Evolutionary conservation across 2,329 filamentous ascomycete genomes (phyloP), one percentile per base, ranked within the genome.

Genomic region (Xylaria hypoxylon): DNA sequence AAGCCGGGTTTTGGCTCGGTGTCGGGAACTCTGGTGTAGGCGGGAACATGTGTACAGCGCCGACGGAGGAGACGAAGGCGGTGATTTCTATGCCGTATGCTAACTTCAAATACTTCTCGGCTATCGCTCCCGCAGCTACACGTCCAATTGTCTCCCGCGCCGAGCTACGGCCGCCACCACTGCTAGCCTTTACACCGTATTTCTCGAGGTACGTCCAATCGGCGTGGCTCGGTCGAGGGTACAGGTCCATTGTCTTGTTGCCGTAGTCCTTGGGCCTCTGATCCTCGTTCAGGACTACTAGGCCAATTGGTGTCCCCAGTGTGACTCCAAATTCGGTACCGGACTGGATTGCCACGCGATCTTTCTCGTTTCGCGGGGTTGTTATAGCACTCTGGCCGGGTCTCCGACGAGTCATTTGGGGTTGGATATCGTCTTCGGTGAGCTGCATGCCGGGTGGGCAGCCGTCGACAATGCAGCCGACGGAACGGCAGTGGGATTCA

Each of bases 201-300:
- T 98, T 98, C 80, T 97, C 92, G 68, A 97, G 86, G 82, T 98
- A 98, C 67, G 96, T 98, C 88, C 92, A 97, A 81, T 98, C 95
- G 67, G 96, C 95, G 81, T 98, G 96, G 78, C 90, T 93, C 40
- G 95, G 96, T 58, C 96, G 88, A 4, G 96, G 96, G 85, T 91
- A 98, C 69, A 89, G 82, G 80, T 98, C 93, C 88, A 97, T 97
- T 33, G 94, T 97, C 77, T 89, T 87, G 81, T 89, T 88, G 63
- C 92, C 92, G 81, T 98, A 98, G 83, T 99, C 96, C 78, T 93
- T 90, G 42, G 94, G 95, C 69, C 95, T 85, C 78, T 97, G 93
- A 79, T 98, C 94, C 83, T 98, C 90, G 80, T 98, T 98, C 79
- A 90, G 86, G 48, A 98, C 94, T 65, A 92, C 83, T 82, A 98